phyloP scores from a whole-genome alignment of 2,329 filamentous ascomycete genomes.

The Pezicula neosporulosa region DNA sequence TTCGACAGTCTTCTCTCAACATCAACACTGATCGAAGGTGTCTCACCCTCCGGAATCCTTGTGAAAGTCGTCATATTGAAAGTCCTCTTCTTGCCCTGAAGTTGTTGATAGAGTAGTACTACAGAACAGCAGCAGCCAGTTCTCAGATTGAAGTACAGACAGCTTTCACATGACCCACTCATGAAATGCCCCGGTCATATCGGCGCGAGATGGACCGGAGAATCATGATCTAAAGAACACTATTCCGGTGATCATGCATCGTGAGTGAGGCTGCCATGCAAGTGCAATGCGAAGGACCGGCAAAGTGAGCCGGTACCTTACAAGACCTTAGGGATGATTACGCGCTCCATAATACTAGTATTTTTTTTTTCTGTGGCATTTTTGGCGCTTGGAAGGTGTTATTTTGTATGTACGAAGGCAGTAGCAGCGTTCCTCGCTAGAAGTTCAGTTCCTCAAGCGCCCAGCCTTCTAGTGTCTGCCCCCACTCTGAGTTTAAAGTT shows the following conservation, averaged over 20 bases:
- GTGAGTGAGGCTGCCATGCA: neutral
- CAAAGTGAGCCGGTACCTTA: too few relatives aligned
- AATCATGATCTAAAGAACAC: neutral
- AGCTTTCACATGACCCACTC: neutral
- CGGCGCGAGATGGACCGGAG: neutral
- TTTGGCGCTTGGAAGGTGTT: too few relatives aligned
- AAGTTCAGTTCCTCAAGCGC: too few relatives aligned
- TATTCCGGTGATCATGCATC: neutral
- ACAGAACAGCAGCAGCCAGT: neutral
- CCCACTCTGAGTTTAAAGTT: too few relatives aligned
- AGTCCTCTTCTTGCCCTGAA: neutral
- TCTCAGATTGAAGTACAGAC: neutral
- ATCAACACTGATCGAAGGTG: slow-evolving; percentile 63
- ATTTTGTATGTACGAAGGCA: too few relatives aligned
- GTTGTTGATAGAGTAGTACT: neutral
- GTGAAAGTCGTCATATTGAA: slow-evolving; percentile 68
- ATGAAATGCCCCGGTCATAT: neutral
- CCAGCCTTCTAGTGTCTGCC: too few relatives aligned
- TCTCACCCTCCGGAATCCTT: slow-evolving; percentile 56
- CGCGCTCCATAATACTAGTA: too few relatives aligned
- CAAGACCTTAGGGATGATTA: too few relatives aligned
- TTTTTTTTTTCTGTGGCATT: too few relatives aligned
- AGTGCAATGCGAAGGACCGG: neutral
- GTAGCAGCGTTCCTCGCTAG: too few relatives aligned
- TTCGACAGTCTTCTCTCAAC: slow-evolving; percentile 62